These are phyloP conservation scores for Prunus padus DNA, from an alignment of 306 rosid species.

Conservation along the genomic window DNA sequence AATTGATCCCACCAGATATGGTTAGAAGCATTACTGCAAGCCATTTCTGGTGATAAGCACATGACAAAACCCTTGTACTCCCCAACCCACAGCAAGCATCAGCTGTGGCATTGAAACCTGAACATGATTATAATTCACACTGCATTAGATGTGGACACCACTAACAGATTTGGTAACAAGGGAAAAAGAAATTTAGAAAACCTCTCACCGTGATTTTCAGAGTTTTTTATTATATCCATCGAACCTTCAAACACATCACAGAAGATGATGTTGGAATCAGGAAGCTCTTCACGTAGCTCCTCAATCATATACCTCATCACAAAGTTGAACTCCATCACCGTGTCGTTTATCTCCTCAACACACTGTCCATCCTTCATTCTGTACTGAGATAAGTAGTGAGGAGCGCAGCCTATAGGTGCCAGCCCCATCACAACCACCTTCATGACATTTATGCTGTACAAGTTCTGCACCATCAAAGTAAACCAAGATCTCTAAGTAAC, in stretches of 20 bases:
- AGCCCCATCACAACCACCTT: conserved; percentile 79
- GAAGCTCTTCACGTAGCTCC: conserved; percentile 56
- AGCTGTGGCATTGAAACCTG: conserved; percentile 65
- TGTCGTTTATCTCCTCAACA: conserved; percentile 66
- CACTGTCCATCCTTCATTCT: conserved; percentile 62
- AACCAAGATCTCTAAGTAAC: neutral
- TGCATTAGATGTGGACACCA: conserved; percentile 17
- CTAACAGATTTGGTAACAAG: conserved; percentile 4
- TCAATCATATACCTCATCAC: conserved; percentile 69
- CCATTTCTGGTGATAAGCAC: conserved; percentile 80
- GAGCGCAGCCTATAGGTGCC: conserved; percentile 91
- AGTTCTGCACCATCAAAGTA: conserved; percentile 51
- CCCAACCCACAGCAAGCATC: conserved; percentile 93
- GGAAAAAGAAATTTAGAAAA: neutral
- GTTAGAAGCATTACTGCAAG: conserved; percentile 68
- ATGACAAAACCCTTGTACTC: conserved; percentile 76
- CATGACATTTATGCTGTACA: conserved; percentile 66
- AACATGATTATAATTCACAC: conserved; percentile 24
- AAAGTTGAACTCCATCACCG: conserved; percentile 78
- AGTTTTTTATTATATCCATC: conserved; percentile 76
- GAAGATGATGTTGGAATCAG: conserved; percentile 55
- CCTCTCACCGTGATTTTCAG: conserved; percentile 53
- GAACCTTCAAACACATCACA: conserved; percentile 72
- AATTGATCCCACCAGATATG: conserved; percentile 97
- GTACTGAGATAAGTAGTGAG: conserved; percentile 71